Base-by-base conservation (phyloP, 257 asterid species). In the Anisodus tanguticus region DNA sequence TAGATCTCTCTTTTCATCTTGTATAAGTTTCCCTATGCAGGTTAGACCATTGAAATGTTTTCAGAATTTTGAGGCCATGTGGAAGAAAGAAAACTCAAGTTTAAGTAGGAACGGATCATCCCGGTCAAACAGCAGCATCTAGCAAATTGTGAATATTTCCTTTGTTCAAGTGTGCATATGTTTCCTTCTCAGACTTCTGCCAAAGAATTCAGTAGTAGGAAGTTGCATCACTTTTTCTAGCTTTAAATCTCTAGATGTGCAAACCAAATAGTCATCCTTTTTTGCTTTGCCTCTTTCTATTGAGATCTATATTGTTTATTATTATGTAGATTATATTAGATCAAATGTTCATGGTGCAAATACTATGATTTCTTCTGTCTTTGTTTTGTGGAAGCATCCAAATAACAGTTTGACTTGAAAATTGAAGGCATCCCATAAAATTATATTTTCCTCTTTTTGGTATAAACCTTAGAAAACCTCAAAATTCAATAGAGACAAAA, bases 31-130 rank as follows among this genome's bases (percentile, higher is more conserved):
- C 58, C 49, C n/a, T 85, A 31, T 86, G 37, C 95, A 95, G 98
- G 95, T 91, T 76, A 90, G 93, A 85, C 95, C 97, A 85, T 82
- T 95, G 89, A 90, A 90, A 86, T 95, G 98, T 90, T 95, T 95
- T 81, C 94, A 91, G 54, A 90, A 83, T 84, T 67, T 89, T 45
- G 97, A 91, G 83, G 87, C 89, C 22, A 82, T 86, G 53, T 90
- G 93, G 98, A 87, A 82, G 90, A 91, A 86, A 87, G 92, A 91
- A 26, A 70, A 83, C 54, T 87, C 96, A 15, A 87, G 88, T 84
- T 66, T 81, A 22, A 79, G 92, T 54, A 86, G 88, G 53, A 82
- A 86, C 5, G 62, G 89, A 37, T 91, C 96, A 35, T 83, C 90
- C 58, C 88, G 90, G 31, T 88, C 93, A 4, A 17, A 74, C 81